Percentiles rank a stretch among this genome's conserved stretches.
Evolutionary conservation across 2,329 filamentous ascomycete genomes (phyloP).

Genomic region (Beauveria asiatica): DNA sequence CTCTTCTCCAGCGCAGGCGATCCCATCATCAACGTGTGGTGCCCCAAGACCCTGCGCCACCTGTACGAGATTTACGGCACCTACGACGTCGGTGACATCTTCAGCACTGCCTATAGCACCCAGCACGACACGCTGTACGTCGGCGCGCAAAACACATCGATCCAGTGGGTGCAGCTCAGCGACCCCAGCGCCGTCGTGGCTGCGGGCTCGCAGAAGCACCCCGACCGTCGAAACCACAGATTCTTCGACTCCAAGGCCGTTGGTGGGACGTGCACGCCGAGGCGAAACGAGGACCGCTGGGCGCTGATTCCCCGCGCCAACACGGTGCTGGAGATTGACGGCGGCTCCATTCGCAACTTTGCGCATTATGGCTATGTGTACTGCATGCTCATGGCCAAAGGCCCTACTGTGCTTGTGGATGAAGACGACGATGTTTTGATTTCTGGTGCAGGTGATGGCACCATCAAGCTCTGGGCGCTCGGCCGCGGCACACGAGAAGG

Average conservation of each 20-base stretch:
- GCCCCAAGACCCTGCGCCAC: conserved; percentile 63
- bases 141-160: conserved; percentile 87
- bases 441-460: conserved; percentile 87
- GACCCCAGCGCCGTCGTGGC: conserved; percentile 51
- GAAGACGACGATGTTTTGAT: conserved; percentile 73
- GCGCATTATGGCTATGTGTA: conserved; percentile 95
- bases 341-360: conserved; percentile 74
- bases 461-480: conserved; percentile 87
- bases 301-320: conserved; percentile 43
- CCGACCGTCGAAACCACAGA: conserved; percentile 67
- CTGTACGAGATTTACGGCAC: conserved; percentile 87
- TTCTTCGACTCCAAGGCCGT: conserved; percentile 92
- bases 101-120: conserved; percentile 83
- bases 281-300: conserved; percentile 55
- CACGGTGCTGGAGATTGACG: conserved; percentile 68
- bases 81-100: conserved; percentile 92
- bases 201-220: conserved; percentile 59
- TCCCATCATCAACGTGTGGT: conserved; percentile 91
- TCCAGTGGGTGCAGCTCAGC: conserved; percentile 81
- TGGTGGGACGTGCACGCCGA: conserved; percentile 61
- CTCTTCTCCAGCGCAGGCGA: conserved; percentile 92
- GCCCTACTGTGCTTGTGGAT: conserved; percentile 57
- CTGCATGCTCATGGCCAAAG: conserved; percentile 81
- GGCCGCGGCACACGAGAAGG: conserved; percentile 17
- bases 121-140: conserved; percentile 77